Base-by-base conservation (phyloP, 768 basidiomycete genomes). In the Paxillus involutus region DNA sequence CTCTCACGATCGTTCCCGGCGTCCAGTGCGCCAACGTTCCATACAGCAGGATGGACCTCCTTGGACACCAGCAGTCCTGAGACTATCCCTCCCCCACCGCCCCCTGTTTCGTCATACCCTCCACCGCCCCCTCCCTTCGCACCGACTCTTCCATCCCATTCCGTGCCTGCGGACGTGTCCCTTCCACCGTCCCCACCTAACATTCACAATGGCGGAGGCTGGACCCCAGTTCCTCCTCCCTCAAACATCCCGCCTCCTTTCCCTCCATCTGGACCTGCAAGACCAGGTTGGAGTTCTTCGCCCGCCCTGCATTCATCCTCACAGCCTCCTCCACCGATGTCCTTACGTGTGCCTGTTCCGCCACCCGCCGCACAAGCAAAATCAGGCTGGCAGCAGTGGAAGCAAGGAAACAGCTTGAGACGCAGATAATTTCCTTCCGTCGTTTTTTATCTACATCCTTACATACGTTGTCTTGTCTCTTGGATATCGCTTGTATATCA, bases 31-130 rank as follows among this genome's bases (percentile, higher is more conserved):
- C 78, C 84, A 16, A 59, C 73, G 10, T 88, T 86, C 65, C 77
- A 83, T 43, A 74, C 80, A 11, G 85, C 77, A 44, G 87, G 88
- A 16, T 88, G 84, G 82, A 82, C 86, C 9, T 81, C 82, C 35
- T 73, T 89, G 24, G 88, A 87, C 55, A 77, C 78, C 3, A 72
- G 76, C 19, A 76, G 65, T 53, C 70, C 70, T 24, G 68, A 68
- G 33, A 35, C 64, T 3, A 48, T 58, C 14, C 64, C 67, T 49
- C 63, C 65, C 5, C 35, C 57, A 12, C 58, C 63, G 36, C 42
- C 11, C 52, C 57, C 1, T 47, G 21, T 3, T 3, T 21, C 21
- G 21, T 21, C 21, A 21, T 21, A 21, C 21, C 63, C 65, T 4
- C 35, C 57, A 12, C 58, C 63, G 36, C 42, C 11, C 52, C 57